Evolutionary conservation across 108 stramenopile species (phyloP), one percentile per base, ranked within the genome.

Genomic region (Cylindrotheca closterium): DNA sequence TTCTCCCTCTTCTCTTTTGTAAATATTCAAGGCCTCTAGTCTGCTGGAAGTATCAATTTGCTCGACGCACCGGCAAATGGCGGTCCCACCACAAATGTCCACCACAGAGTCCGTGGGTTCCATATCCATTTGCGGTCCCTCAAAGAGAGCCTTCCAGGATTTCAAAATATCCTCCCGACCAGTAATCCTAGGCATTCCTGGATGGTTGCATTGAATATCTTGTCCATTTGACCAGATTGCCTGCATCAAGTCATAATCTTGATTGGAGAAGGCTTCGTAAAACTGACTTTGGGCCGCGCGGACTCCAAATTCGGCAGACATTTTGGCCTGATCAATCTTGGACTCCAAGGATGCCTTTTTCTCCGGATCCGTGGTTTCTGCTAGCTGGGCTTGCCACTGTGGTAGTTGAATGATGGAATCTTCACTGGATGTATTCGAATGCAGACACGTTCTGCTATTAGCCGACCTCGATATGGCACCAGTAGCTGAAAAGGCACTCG

Each of bases 181-280:
- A 1, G 30, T 4, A 1, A 67, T 32, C 23, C 60, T 55, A 15
- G 37, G 26, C 54, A 57, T 55, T 3, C 73, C 66, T 7, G 66
- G 73, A 62, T 74, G 73, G 33, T 62, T 33, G 48, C 73, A 74
- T 23, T 58, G 47, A 2, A 63, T 37, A 30, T 57, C 48, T 8
- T 32, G 18, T 32, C 48, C 22, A 1, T 29, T 51, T 27, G 63
- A 58, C 73, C 73, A 74, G 21, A 74, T 25, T 3, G 30, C 45
- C 5, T n/a, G n/a, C 73, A 74, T 74, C 1, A 7, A 29, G 1
- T 67, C 60, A 17, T 62, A 37, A 56, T 74, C 60, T 18, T 37
- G 15, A 47, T 60, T 63, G 15, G 73, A 67, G 49, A 74, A 74
- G 22, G 73, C 73, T 23, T 74, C 67, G 2, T 74, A 74, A 50